These are phyloP conservation scores for Trichoderma orchidacearum DNA, from an alignment of 495 filamentous ascomycete species.

Conservation along the genomic window DNA sequence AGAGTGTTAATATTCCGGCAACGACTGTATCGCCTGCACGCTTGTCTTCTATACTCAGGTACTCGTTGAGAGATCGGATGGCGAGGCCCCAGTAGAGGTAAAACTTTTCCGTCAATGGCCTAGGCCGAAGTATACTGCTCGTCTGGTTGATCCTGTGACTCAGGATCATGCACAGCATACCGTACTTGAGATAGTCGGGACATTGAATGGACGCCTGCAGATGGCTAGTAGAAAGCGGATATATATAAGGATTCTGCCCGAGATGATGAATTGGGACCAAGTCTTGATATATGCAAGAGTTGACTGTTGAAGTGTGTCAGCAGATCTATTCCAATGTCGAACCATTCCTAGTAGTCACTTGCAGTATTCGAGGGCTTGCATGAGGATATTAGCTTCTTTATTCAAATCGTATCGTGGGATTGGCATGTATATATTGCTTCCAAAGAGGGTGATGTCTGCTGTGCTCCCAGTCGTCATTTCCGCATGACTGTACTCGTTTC, in stretches of 20 bases:
- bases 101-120: conserved; percentile 11
- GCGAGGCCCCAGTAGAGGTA: conserved; percentile 17
- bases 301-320: conserved; percentile 10
- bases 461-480: not conserved
- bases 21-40: conserved; percentile 11
- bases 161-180: conserved; percentile 19
- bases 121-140: conserved; percentile 1
- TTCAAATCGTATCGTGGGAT: not conserved
- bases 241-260: conserved; percentile 16
- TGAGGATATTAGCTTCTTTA: not conserved
- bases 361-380: conserved; percentile 6
- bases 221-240: conserved; percentile 10
- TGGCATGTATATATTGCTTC: not conserved
- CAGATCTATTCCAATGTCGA: not conserved
- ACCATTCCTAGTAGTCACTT: conserved; percentile 6
- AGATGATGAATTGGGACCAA: conserved; percentile 11
- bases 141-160: conserved; percentile 19
- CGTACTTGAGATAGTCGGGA: conserved; percentile 14
- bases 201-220: conserved; percentile 4
- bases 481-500: not conserved
- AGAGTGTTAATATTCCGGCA: conserved; percentile 9
- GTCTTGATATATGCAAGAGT: conserved; percentile 17
- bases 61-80: conserved; percentile 18
- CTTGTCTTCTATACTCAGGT: conserved; percentile 8
- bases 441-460: not conserved